These are phyloP conservation scores for Trypanosoma caninum DNA, from an alignment of 208 protist genomes.

Conservation along the genomic window DNA sequence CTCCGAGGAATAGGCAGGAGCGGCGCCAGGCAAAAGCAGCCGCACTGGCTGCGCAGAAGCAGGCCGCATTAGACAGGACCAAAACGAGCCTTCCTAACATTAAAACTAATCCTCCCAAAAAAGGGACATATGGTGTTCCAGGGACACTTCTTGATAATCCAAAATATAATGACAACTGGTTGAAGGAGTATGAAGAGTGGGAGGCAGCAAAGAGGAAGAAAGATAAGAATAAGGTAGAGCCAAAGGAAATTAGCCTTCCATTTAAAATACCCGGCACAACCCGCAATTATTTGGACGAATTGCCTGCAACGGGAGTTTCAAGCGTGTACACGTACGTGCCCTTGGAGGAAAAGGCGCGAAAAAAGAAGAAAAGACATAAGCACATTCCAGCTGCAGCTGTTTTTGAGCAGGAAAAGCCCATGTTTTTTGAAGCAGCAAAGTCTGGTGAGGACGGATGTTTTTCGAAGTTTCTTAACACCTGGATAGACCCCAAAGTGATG, in stretches of 20 bases:
- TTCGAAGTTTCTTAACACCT: slow-evolving; percentile 72
- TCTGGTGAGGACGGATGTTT: slow-evolving; percentile 54
- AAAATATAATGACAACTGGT: slow-evolving; percentile 70
- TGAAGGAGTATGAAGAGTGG: slow-evolving; percentile 16
- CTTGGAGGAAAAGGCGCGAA: slow-evolving; percentile 30
- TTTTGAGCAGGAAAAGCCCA: slow-evolving; percentile 39
- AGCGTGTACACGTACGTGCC: slow-evolving; percentile 57
- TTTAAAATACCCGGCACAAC: slow-evolving; percentile 53
- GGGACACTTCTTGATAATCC: slow-evolving; percentile 59
- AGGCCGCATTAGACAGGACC: slow-evolving; percentile 9
- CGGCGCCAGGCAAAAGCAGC: slow-evolving; percentile 15
- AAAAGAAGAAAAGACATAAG: slow-evolving; percentile 29
- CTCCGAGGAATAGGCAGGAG: slow-evolving; percentile 31
- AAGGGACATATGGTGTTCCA: slow-evolving; percentile 78
- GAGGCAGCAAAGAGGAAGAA: slow-evolving; percentile 25
- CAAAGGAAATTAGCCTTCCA: slow-evolving; percentile 28
- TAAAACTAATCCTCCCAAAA: slow-evolving; percentile 72
- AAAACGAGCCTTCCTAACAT: slow-evolving; percentile 67
- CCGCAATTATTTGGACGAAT: slow-evolving; percentile 69
- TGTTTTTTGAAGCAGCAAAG: slow-evolving; percentile 31
- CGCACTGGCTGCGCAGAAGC: too few relatives aligned
- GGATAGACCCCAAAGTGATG: slow-evolving; percentile 36
- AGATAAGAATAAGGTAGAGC: slow-evolving; percentile 8
- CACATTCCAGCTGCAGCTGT: slow-evolving; percentile 1
- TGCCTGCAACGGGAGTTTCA: slow-evolving; percentile 70